These are phyloP conservation scores for Coriaria nepalensis DNA, from an alignment of 306 rosid genomes.

Conservation along the genomic window DNA sequence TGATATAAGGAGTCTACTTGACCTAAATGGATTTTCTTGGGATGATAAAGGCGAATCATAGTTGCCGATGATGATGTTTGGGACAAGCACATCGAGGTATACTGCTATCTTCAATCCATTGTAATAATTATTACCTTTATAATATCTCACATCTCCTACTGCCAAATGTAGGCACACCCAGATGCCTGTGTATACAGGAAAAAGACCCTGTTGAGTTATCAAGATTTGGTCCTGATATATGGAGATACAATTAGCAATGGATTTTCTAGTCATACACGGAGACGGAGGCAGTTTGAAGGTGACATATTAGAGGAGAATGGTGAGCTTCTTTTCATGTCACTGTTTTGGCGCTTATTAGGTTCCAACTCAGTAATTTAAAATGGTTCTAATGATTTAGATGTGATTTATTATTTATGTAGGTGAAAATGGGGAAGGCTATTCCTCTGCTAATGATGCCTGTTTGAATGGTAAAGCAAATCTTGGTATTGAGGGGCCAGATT, in stretches of 20 bases:
- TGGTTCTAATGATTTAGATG: background rate
- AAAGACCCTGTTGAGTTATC: constrained; percentile 30
- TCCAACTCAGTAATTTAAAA: too few species aligned
- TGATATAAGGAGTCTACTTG: constrained; percentile 28
- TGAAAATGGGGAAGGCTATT: constrained; percentile 19
- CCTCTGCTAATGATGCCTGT: constrained; percentile 10
- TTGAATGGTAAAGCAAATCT: constrained; percentile 15
- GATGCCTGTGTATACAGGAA: constrained; percentile 24
- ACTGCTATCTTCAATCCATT: constrained; percentile 5
- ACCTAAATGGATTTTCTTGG: constrained; percentile 31
- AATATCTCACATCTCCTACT: constrained; percentile 11
- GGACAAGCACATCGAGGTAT: constrained; percentile 37
- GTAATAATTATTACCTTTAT: background rate
- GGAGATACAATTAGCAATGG: constrained; percentile 24
- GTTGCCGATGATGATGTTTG: constrained; percentile 33
- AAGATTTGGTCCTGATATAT: constrained; percentile 33
- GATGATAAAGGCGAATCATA: constrained; percentile 35
- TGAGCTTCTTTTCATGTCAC: constrained; percentile 9
- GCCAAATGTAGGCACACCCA: constrained; percentile 42
- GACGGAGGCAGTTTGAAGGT: constrained; percentile 17
- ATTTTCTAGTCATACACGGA: constrained; percentile 16
- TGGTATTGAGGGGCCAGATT: constrained; percentile 16
- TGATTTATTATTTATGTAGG: constrained; percentile 12
- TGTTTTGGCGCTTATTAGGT: too few species aligned
- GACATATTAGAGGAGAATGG: constrained; percentile 15